These are phyloP conservation scores for Calonectria fujianensis DNA, from an alignment of 2,329 filamentous ascomycete species.

Conservation along the genomic window DNA sequence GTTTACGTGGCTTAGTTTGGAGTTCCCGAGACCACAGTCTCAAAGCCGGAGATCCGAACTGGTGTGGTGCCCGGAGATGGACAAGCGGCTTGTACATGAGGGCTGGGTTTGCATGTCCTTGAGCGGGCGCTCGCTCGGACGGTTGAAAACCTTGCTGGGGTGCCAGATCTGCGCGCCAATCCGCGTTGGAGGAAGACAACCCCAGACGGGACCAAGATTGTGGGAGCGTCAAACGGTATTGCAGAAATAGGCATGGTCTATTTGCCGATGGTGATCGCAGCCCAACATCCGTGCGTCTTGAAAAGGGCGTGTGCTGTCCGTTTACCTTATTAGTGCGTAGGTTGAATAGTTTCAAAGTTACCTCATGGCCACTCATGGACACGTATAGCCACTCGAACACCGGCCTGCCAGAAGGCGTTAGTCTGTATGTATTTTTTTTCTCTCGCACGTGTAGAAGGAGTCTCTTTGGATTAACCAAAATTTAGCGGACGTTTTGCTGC, in stretches of 20 bases:
- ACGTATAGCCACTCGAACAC: neutral
- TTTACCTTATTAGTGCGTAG: conserved; percentile 32
- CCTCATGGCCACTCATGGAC: conserved; percentile 18
- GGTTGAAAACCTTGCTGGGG: conserved; percentile 46
- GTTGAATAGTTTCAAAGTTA: conserved; percentile 37
- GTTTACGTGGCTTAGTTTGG: conserved; percentile 13
- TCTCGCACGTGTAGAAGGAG: conserved; percentile 8
- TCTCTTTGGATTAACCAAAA: neutral
- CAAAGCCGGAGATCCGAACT: conserved; percentile 28
- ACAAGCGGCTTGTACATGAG: conserved; percentile 33
- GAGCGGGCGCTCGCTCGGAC: conserved; percentile 40
- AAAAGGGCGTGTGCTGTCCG: conserved; percentile 27
- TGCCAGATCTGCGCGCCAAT: conserved; percentile 46
- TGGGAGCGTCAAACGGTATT: conserved; percentile 39
- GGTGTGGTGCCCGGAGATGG: conserved; percentile 51
- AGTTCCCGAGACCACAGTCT: conserved; percentile 28
- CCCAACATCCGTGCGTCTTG: conserved; percentile 45
- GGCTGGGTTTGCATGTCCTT: conserved; percentile 38
- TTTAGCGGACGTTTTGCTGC: conserved; percentile 23
- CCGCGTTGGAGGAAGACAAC: conserved; percentile 37
- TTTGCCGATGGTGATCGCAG: conserved; percentile 30
- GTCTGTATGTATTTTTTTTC: neutral
- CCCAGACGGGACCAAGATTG: conserved; percentile 45
- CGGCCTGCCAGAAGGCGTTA: conserved; percentile 13
- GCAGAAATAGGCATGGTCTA: conserved; percentile 36